Evolutionary conservation across 441 rosid species (phyloP).

Genomic region (Populus hybrid): DNA sequence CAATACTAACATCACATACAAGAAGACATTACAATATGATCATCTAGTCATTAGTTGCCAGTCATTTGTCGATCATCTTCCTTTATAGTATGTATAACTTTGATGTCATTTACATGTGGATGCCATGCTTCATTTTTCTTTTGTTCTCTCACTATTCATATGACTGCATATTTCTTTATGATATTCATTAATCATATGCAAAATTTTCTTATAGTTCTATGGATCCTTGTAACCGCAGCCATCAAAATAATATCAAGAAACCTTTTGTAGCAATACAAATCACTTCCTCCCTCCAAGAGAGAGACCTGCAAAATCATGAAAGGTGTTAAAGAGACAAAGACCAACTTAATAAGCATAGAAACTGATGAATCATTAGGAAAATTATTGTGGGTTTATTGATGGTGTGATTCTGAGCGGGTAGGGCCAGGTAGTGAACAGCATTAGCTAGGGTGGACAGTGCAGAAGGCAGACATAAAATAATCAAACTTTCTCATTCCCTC

Average conservation of each 20-base stretch:
- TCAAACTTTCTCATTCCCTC: conserved; percentile 9
- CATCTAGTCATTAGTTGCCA: background rate
- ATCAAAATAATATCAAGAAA: background rate
- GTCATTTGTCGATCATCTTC: conserved; percentile 11
- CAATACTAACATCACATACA: conserved; percentile 10
- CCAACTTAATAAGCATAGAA: background rate
- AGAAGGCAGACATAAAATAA: background rate
- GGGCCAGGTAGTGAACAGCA: background rate
- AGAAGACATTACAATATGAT: background rate
- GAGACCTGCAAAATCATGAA: background rate
- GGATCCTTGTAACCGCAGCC: background rate
- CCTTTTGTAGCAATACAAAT: too few species aligned
- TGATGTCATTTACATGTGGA: conserved; percentile 10
- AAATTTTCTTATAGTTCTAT: background rate
- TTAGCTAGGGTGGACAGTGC: background rate
- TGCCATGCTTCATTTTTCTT: background rate
- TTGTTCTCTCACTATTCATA: background rate
- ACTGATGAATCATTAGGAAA: too few species aligned
- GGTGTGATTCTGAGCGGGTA: background rate
- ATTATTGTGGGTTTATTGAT: too few species aligned
- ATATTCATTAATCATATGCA: background rate
- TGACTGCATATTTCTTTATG: background rate
- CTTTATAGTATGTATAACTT: background rate
- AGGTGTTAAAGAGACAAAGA: background rate
- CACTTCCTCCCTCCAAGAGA: too few species aligned